phyloP scores from a whole-genome alignment of 139 green algal species.

The Auxenochlorella pyrenoidosa region DNA sequence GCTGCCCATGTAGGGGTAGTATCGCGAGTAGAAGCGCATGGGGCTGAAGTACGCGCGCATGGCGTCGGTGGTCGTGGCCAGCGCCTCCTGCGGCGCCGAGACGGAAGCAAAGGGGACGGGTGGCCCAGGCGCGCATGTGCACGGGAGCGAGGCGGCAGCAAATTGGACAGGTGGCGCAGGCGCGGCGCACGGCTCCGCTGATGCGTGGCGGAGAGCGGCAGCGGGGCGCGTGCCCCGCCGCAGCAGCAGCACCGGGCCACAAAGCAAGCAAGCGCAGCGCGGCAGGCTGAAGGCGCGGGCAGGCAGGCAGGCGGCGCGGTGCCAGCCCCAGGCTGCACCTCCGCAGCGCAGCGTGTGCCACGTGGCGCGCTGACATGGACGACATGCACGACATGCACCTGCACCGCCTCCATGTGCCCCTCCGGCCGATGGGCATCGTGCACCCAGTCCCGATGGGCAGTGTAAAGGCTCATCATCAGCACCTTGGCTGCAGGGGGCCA shows the following conservation, averaged over 20 bases:
- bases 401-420: conserved; percentile 29
- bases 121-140: too few species aligned
- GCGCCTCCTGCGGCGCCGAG: conserved; percentile 17
- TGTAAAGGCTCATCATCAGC: conserved; percentile 51
- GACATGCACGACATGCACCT: not conserved
- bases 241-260: too few species aligned
- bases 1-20: conserved; percentile 60
- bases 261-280: too few species aligned
- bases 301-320: not conserved
- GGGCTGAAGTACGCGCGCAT: conserved; percentile 64
- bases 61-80: conserved; percentile 9
- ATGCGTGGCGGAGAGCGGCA: too few species aligned
- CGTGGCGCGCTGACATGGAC: not conserved
- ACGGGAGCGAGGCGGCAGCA: conserved; percentile 50
- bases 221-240: too few species aligned
- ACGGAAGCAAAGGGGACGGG: too few species aligned
- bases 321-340: not conserved
- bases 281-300: too few species aligned
- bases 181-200: too few species aligned
- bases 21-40: conserved; percentile 56
- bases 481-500: conserved; percentile 10
- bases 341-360: not conserved
- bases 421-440: not conserved
- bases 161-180: too few species aligned
- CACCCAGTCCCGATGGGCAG: conserved; percentile 59